These are phyloP conservation scores for Paspalum notatum DNA, from an alignment of 176 grass and related monocot species.

Conservation along the genomic window DNA sequence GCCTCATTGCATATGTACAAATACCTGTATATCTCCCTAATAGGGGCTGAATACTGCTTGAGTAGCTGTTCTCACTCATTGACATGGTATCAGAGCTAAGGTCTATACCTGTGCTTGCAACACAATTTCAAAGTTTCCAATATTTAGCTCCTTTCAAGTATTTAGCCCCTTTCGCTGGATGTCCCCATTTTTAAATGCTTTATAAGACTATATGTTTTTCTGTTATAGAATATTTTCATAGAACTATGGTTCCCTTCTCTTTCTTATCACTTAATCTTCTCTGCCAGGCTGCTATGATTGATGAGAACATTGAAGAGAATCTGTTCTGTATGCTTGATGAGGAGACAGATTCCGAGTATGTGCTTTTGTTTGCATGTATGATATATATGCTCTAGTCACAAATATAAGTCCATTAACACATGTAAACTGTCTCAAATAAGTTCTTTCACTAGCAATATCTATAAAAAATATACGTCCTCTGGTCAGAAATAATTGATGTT, in stretches of 20 bases:
- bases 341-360: conserved; percentile 96
- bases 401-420: not conserved
- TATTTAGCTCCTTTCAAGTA: not conserved
- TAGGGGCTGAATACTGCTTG: no score
- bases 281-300: conserved; percentile 75
- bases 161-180: not conserved
- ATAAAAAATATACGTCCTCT: not conserved
- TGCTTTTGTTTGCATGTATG: conserved; percentile 37
- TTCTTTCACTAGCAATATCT: not conserved
- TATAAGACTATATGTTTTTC: not conserved
- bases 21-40: no score
- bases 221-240: not conserved
- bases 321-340: conserved; percentile 97
- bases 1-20: no score
- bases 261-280: conserved; percentile 38
- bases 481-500: no score
- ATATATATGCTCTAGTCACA: not conserved
- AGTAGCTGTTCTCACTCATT: no score
- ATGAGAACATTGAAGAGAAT: conserved; percentile 92
- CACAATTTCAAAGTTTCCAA: not conserved
- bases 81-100: no score
- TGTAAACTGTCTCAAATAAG: not conserved
- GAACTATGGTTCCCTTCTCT: not conserved
- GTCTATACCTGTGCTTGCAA: not conserved
- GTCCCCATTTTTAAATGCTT: not conserved